Percentiles rank a stretch among this genome's conserved stretches.
Conservation (phyloP, 495 filamentous ascomycete species). For the Choiromyces venosus region DNA sequence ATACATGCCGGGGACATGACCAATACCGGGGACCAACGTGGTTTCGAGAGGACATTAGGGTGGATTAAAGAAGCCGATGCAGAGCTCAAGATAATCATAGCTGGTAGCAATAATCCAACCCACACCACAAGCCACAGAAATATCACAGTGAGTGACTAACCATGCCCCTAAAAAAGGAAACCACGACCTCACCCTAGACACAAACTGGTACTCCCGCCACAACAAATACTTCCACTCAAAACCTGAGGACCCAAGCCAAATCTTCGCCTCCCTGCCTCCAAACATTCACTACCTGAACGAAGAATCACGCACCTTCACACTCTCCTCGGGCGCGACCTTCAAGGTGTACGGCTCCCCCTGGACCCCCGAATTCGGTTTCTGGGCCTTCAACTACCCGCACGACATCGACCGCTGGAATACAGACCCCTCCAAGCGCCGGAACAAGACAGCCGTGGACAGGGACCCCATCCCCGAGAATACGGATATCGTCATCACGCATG, state of each 20-base stretch:
- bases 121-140: neutral
- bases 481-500: slow-evolving; percentile 24
- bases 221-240: neutral
- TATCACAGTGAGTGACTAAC: neutral
- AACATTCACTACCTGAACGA: slow-evolving; percentile 13
- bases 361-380: slow-evolving; percentile 4
- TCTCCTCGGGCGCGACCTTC: slow-evolving; percentile 5
- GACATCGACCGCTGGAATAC: slow-evolving; percentile 17
- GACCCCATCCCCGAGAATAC: slow-evolving; percentile 12
- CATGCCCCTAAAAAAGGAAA: slow-evolving; percentile 11
- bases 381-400: slow-evolving; percentile 13
- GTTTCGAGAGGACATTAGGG: slow-evolving; percentile 7
- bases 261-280: slow-evolving; percentile 11
- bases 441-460: slow-evolving; percentile 3
- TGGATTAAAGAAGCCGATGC: slow-evolving; percentile 16
- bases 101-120: slow-evolving; percentile 7
- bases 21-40: neutral
- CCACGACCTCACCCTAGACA: slow-evolving; percentile 22
- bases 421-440: neutral
- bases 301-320: slow-evolving; percentile 15
- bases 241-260: neutral
- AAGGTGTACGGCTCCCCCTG: slow-evolving; percentile 20
- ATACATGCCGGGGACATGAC: slow-evolving; percentile 24
- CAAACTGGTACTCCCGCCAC: neutral
- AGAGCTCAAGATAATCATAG: slow-evolving; percentile 26